Conservation (phyloP, 2,329 filamentous ascomycete genomes). For the Bipolaris bicolor region DNA sequence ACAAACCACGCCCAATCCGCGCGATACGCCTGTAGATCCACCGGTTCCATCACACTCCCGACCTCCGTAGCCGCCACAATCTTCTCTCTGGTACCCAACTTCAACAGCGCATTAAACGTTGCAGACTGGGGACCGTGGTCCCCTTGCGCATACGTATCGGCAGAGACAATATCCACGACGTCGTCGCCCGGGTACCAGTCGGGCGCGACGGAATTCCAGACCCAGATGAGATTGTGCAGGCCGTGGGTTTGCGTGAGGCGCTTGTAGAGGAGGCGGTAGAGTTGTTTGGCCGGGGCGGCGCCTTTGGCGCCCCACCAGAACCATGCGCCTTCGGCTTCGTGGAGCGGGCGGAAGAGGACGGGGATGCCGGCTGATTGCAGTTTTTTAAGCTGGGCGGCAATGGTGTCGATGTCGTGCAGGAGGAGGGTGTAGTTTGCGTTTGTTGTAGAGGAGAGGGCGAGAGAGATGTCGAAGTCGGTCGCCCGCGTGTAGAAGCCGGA, state of each 20-base stretch:
- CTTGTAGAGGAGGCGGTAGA: constrained; percentile 54
- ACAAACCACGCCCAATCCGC: constrained; percentile 58
- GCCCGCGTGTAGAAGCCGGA: constrained; percentile 59
- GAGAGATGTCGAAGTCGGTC: constrained; percentile 56
- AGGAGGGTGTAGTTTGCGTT: constrained; percentile 57
- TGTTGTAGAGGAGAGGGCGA: constrained; percentile 48
- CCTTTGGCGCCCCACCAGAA: constrained; percentile 62
- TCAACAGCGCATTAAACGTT: constrained; percentile 54
- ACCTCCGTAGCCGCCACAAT: constrained; percentile 57
- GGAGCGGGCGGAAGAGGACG: constrained; percentile 57
- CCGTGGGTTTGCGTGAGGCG: constrained; percentile 54
- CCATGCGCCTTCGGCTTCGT: constrained; percentile 60
- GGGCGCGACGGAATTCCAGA: constrained; percentile 57
- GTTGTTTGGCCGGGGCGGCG: constrained; percentile 53
- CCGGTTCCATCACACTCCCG: constrained; percentile 55
- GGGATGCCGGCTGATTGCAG: constrained; percentile 54
- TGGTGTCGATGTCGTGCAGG: constrained; percentile 57
- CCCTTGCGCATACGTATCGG: constrained; percentile 55
- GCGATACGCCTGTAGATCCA: constrained; percentile 52
- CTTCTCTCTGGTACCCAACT: constrained; percentile 55
- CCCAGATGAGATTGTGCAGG: constrained; percentile 58
- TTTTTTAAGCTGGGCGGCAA: constrained; percentile 55
- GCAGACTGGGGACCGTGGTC: constrained; percentile 54
- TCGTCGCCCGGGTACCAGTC: constrained; percentile 57
- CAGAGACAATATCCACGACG: constrained; percentile 55